Base-by-base conservation (phyloP, 176 grass and related monocot genomes). In the Musa beccarii region DNA sequence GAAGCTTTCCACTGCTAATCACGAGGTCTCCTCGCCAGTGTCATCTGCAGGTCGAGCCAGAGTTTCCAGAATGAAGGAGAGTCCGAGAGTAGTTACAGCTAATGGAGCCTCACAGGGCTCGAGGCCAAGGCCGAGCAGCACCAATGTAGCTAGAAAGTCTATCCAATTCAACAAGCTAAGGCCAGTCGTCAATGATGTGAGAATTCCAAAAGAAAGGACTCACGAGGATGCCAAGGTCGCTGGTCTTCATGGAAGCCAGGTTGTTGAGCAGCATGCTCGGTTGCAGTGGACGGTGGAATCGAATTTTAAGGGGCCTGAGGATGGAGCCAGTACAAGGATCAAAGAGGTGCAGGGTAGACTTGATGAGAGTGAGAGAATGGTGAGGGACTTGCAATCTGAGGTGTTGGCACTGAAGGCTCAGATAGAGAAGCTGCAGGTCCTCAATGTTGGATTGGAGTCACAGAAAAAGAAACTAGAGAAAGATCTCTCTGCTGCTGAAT, bases 351-450 rank as follows among this genome's bases (percentile, higher is more conserved):
- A 51, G 59, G 76, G 50, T 65, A 88, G 72, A 49, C 25, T 76
- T 67, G 79, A 81, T 25, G 55, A 52, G 75, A 81, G 74, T 12
- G 79, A 85, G 77, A 54, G 73, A 49, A 66, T 78, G 85, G 79
- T 51, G 71, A 81, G 34, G 21, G 63, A 73, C 57, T 56, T 91
- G 80, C 80, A 75, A 17, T 63, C 8, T 49, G 84, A 92, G 79
- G 84, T 75, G 54, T 68, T 77, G 22, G 76, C 26, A 21, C 57
- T 86, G 52, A 81, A 61, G 34, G 55, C 13, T 64, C 81, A 89
- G 83, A 52, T 89, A 82, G 72, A 86, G 76, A 83, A 85, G 73
- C 82, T 92, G 69, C 86, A 80, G 68, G 72, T 26, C 20, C 25
- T 72, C 68, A 86, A 92, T 71, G 57, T 53, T 50, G 76, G 86